A percentile compares a stretch with the other conserved stretches of the same genome.
These are phyloP conservation scores for Podaxis rugospora DNA, from an alignment of 768 basidiomycete species.

Conservation along the genomic window DNA sequence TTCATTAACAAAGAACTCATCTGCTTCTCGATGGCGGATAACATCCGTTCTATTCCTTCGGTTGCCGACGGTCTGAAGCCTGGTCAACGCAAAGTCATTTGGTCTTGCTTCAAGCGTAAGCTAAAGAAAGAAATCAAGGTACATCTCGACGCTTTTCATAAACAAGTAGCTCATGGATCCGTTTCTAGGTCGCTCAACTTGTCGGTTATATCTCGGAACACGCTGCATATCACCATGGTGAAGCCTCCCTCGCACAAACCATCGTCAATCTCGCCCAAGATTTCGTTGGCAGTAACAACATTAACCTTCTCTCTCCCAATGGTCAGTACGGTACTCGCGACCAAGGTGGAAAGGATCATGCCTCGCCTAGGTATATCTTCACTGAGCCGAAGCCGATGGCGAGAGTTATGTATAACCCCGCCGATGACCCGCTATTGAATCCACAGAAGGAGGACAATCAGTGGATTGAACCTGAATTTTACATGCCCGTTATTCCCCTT, in stretches of 20 bases:
- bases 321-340: slow-evolving; percentile 97
- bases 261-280: slow-evolving; percentile 94
- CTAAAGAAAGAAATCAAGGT: slow-evolving; percentile 91
- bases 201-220: slow-evolving; percentile 94
- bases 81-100: slow-evolving; percentile 95
- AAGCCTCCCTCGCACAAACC: slow-evolving; percentile 78
- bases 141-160: neutral
- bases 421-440: slow-evolving; percentile 83
- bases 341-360: slow-evolving; percentile 93
- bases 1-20: slow-evolving; percentile 99
- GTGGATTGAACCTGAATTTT: slow-evolving; percentile 90
- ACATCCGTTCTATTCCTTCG: slow-evolving; percentile 95
- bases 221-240: slow-evolving; percentile 96
- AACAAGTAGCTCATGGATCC: neutral
- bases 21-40: slow-evolving; percentile 99
- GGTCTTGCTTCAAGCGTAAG: slow-evolving; percentile 94
- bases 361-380: slow-evolving; percentile 94
- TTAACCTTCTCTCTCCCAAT: slow-evolving; percentile 81
- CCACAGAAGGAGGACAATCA: slow-evolving; percentile 83
- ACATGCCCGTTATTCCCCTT: slow-evolving; percentile 85
- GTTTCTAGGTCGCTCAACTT: slow-evolving; percentile 78
- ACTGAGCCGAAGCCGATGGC: slow-evolving; percentile 76
- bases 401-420: slow-evolving; percentile 71
- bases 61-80: slow-evolving; percentile 94
- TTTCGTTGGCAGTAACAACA: slow-evolving; percentile 93